A percentile compares a stretch with the other conserved stretches of the same genome.
Conservation (phyloP, 2,329 filamentous ascomycete species). For the Xylariaceae sp. region DNA sequence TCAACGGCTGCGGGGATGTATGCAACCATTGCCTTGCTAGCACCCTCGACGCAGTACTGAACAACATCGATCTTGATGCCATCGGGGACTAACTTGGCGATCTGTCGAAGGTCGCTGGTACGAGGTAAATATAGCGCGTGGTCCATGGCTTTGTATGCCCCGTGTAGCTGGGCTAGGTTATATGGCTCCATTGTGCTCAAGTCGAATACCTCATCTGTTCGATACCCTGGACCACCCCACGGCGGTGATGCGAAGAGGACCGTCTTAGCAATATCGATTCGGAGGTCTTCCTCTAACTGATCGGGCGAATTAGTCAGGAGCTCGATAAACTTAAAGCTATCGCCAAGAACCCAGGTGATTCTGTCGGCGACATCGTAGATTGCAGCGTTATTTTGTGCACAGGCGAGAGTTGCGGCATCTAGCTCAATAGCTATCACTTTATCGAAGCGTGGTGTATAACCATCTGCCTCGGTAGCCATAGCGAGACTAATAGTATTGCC, state of each 20-base stretch:
- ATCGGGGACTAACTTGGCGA: slow-evolving; percentile 64
- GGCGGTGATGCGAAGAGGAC: slow-evolving; percentile 65
- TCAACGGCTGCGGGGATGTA: slow-evolving; percentile 55
- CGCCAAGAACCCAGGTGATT: slow-evolving; percentile 86
- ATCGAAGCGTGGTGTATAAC: slow-evolving; percentile 72
- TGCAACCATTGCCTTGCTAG: slow-evolving; percentile 81
- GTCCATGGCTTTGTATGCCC: slow-evolving; percentile 64
- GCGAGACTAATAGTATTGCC: slow-evolving; percentile 97
- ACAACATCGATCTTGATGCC: slow-evolving; percentile 70
- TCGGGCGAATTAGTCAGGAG: slow-evolving; percentile 47
- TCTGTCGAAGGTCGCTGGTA: slow-evolving; percentile 81
- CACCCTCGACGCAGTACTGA: slow-evolving; percentile 91
- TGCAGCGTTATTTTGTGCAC: slow-evolving; percentile 89
- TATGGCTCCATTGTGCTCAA: slow-evolving; percentile 90
- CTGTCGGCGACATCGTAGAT: slow-evolving; percentile 78
- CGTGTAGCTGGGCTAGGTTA: slow-evolving; percentile 67
- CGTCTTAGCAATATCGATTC: slow-evolving; percentile 50
- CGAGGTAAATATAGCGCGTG: slow-evolving; percentile 84
- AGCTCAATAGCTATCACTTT: slow-evolving; percentile 89
- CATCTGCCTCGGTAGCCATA: slow-evolving; percentile 46
- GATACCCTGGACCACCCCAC: slow-evolving; percentile 65
- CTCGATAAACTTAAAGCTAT: slow-evolving; percentile 81
- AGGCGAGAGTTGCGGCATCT: slow-evolving; percentile 79
- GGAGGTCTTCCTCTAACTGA: slow-evolving; percentile 42
- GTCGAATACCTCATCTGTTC: slow-evolving; percentile 75